A percentile compares a stretch with the other conserved stretches of the same genome.
phyloP scores from a whole-genome alignment of 2,329 filamentous ascomycete genomes.

The Ophiocordyceps camponoti-saundersi region DNA sequence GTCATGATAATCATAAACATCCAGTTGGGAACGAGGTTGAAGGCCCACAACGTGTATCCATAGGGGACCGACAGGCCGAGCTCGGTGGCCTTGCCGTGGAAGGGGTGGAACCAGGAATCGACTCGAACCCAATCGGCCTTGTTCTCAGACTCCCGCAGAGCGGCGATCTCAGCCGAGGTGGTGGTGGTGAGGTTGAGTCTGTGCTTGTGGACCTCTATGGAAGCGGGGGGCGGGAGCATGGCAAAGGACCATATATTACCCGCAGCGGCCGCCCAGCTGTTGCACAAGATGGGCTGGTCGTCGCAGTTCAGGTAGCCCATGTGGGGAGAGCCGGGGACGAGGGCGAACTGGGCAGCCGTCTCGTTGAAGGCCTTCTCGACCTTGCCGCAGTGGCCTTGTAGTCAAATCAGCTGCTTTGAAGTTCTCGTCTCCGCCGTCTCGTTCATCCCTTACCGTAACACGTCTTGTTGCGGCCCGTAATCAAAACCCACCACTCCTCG shows the following conservation, averaged over 20 bases:
- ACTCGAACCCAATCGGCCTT: conserved; percentile 30
- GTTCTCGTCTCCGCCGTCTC: neutral
- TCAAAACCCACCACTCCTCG: conserved; percentile 60
- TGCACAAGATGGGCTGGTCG: conserved; percentile 56
- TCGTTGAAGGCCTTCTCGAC: conserved; percentile 51
- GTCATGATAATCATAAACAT: conserved; percentile 61
- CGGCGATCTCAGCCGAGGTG: conserved; percentile 44
- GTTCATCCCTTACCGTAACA: conserved; percentile 39
- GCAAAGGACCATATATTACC: conserved; percentile 52
- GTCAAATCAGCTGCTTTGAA: conserved; percentile 1
- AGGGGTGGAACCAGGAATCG: conserved; percentile 60
- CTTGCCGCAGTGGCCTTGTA: conserved; percentile 44
- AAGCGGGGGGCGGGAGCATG: conserved; percentile 45
- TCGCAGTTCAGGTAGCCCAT: conserved; percentile 61
- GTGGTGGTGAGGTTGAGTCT: conserved; percentile 53
- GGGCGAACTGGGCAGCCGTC: conserved; percentile 45
- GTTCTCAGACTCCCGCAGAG: conserved; percentile 33
- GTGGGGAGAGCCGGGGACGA: conserved; percentile 44
- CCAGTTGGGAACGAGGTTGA: conserved; percentile 56
- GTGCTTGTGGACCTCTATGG: conserved; percentile 47
- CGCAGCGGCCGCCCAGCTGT: conserved; percentile 49
- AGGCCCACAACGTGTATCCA: conserved; percentile 51
- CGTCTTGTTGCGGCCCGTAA: conserved; percentile 63
- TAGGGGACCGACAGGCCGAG: conserved; percentile 44
- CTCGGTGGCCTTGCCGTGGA: conserved; percentile 50